phyloP scores from a whole-genome alignment of 768 basidiomycete genomes.

The Lactarius trivialis region DNA sequence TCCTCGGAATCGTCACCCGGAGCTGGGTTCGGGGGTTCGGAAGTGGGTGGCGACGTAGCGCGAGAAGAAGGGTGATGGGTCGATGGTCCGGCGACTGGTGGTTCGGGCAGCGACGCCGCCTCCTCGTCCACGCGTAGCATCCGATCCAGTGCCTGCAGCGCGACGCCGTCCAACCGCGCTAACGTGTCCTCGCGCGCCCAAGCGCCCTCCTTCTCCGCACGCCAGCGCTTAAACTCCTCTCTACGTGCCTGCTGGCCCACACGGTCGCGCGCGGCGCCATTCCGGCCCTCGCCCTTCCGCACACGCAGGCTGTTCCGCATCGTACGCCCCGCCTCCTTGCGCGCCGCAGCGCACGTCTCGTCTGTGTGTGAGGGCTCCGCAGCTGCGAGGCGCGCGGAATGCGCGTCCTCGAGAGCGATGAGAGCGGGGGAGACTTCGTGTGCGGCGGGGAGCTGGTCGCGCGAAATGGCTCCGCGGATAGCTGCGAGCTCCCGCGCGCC shows the following conservation, averaged over 20 bases:
- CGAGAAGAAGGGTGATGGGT: neutral
- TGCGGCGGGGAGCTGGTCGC: conserved; percentile 12
- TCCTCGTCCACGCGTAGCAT: conserved; percentile 27
- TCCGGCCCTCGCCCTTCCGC: neutral
- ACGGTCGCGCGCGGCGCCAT: conserved; percentile 27
- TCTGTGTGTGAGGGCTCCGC: conserved; percentile 1
- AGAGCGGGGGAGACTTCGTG: conserved; percentile 15
- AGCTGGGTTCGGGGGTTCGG: neutral
- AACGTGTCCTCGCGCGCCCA: conserved; percentile 31
- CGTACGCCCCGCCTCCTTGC: neutral
- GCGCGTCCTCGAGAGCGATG: conserved; percentile 12
- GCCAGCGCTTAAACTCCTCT: conserved; percentile 3
- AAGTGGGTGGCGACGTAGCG: neutral
- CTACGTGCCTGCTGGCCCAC: conserved; percentile 8
- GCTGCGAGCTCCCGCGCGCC: neutral
- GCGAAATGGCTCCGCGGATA: neutral
- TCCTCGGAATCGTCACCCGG: neutral
- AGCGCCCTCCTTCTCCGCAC: neutral
- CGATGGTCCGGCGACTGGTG: neutral
- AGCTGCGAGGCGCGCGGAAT: neutral
- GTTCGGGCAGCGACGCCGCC: neutral
- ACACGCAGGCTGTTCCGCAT: conserved; percentile 1
- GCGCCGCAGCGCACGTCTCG: neutral
- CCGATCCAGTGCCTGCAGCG: conserved; percentile 28
- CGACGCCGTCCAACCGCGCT: conserved; percentile 31